These are phyloP conservation scores for Aspergillus hortae DNA, from an alignment of 2,329 filamentous ascomycete genomes.

Conservation along the genomic window DNA sequence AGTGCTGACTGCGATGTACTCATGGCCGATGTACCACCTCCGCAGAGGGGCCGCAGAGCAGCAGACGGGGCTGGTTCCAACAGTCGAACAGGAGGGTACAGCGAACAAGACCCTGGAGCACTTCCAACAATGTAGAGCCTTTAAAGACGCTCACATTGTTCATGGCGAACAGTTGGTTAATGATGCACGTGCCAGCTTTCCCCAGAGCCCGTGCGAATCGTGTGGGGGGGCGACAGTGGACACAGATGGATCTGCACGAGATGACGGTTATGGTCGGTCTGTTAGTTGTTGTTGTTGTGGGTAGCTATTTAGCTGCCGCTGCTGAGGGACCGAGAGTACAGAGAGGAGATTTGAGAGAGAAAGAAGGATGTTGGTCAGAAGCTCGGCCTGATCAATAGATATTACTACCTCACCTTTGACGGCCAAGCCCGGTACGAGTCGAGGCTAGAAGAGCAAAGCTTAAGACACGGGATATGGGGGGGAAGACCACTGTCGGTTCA, in stretches of 20 bases:
- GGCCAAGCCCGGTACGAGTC: too few relatives aligned
- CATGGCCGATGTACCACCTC: slow-evolving; percentile 31
- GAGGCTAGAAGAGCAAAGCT: neutral
- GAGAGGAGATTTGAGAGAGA: too few relatives aligned
- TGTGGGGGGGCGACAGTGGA: slow-evolving; percentile 1
- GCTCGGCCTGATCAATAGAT: too few relatives aligned
- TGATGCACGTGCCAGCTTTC: slow-evolving; percentile 4
- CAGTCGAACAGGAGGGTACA: slow-evolving; percentile 1
- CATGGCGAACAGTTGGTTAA: neutral
- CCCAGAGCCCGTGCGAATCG: slow-evolving; percentile 1
- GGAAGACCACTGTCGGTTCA: neutral
- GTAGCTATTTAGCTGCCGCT: too few relatives aligned
- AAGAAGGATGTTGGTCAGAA: too few relatives aligned
- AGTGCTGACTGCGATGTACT: slow-evolving; percentile 20
- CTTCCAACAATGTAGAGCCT: slow-evolving; percentile 1
- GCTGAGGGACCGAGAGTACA: too few relatives aligned
- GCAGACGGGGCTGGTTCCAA: slow-evolving; percentile 2
- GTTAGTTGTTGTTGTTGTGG: too few relatives aligned
- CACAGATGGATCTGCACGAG: neutral
- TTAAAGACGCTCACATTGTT: slow-evolving; percentile 6
- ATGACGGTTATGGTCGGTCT: too few relatives aligned
- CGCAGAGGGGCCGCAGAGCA: slow-evolving; percentile 31
- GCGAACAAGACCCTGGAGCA: neutral
- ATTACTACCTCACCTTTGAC: too few relatives aligned
- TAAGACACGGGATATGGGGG: neutral